Base-by-base conservation (phyloP, 176 grass and related monocot genomes). In the Avena insularis region DNA sequence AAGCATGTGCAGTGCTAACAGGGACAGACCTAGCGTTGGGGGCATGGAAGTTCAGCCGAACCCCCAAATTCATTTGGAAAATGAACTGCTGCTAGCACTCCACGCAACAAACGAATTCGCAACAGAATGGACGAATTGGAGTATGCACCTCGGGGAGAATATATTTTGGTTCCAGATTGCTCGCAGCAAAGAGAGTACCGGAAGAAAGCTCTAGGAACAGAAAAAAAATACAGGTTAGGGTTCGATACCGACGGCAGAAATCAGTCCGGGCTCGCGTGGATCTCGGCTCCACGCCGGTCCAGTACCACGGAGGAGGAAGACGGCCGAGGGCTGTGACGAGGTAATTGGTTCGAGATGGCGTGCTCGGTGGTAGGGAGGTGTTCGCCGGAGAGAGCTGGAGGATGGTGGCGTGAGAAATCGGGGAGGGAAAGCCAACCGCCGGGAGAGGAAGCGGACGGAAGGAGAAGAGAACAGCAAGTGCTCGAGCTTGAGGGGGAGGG, bases 381-480 rank as follows among this genome's bases (percentile, higher is more conserved):
- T 19, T 77, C 74, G 27, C 49, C 74, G 74, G 74, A 77, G 74
- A 2, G 49, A 15, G 47, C 1, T 16, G 1, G 47, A 54, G 25
- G 48, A 29, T 4, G 47, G 72, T 53, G 47, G 72, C 47, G 72
- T 31, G 72, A 6, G 49, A 25, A 55, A 55, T 55, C 33, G 49
- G 74, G 16, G 66, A 36, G 72, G 50, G 74, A 6, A 77, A 77
- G 50, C 74, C 74, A 77, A 77, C 74, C 49, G 74, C 50, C 74
- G 74, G 49, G 50, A 54, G 73, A 23, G 73, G 48, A 33, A 77
- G 73, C 27, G 46, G 21, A 51, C 7, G 72, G 25, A 33, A 48
- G 70, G 2, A 77, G 74, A 77, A 56, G 74, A 33, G 74, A 56
- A 77, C 15, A 77, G 15, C 74, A 4, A 77, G 74, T 77, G 27